Evolutionary conservation across 108 stramenopile species (phyloP).

Genomic region (Skeletonema menzelii): DNA sequence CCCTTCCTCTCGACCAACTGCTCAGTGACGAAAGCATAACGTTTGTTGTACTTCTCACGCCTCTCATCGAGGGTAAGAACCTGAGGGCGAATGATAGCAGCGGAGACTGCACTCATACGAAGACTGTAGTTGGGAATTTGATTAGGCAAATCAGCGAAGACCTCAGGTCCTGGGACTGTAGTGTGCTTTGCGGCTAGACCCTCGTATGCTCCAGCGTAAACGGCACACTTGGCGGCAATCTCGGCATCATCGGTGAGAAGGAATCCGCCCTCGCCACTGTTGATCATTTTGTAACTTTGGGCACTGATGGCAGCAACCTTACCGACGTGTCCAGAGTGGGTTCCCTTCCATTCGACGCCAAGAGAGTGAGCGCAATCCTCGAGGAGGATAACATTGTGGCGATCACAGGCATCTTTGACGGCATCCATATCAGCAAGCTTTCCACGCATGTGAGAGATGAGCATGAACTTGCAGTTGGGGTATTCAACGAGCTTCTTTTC

Average conservation of each 20-base stretch:
- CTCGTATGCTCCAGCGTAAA: slow-evolving; percentile 90
- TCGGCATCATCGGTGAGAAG: slow-evolving; percentile 77
- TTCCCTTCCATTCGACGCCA: slow-evolving; percentile 76
- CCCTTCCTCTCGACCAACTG: slow-evolving; percentile 57
- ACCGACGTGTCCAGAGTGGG: slow-evolving; percentile 88
- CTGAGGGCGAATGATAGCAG: slow-evolving; percentile 81
- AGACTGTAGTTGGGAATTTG: slow-evolving; percentile 82
- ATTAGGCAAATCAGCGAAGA: slow-evolving; percentile 54
- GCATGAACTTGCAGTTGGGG: slow-evolving; percentile 77
- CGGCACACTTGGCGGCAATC: slow-evolving; percentile 74
- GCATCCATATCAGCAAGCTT: slow-evolving; percentile 89
- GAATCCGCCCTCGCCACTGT: slow-evolving; percentile 92
- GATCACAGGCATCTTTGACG: slow-evolving; percentile 71
- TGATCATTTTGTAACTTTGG: slow-evolving; percentile 92
- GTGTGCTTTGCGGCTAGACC: slow-evolving; percentile 71
- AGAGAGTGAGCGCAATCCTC: slow-evolving; percentile 92
- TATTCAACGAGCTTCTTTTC: slow-evolving; percentile 75
- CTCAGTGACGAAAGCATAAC: slow-evolving; percentile 61
- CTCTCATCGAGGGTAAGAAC: slow-evolving; percentile 76
- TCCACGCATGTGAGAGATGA: slow-evolving; percentile 93
- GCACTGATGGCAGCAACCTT: slow-evolving; percentile 66
- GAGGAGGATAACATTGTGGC: slow-evolving; percentile 63
- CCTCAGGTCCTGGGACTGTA: slow-evolving; percentile 67
- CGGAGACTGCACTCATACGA: slow-evolving; percentile 81
- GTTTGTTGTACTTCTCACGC: slow-evolving; percentile 76